These are phyloP conservation scores for Hericium erinaceus DNA, from an alignment of 768 basidiomycete genomes.

Conservation along the genomic window DNA sequence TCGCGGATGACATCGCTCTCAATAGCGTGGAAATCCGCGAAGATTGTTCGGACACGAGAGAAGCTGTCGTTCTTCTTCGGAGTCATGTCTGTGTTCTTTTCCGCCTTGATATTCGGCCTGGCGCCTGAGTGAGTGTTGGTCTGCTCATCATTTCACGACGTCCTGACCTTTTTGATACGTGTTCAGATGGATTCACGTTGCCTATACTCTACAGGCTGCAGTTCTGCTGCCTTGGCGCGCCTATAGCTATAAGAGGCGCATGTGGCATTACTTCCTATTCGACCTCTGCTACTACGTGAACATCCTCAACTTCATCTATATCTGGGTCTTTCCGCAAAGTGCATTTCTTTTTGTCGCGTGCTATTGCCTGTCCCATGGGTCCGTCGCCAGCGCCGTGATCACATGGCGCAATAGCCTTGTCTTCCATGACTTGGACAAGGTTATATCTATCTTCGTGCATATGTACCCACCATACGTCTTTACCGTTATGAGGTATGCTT, in stretches of 20 bases:
- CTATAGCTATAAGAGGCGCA: slow-evolving; percentile 85
- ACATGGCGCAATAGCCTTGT: slow-evolving; percentile 99
- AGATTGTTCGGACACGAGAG: slow-evolving; percentile 73
- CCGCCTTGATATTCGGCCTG: slow-evolving; percentile 82
- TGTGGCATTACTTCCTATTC: slow-evolving; percentile 92
- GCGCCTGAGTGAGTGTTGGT: slow-evolving; percentile 62
- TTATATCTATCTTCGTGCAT: slow-evolving; percentile 91
- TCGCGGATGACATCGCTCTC: slow-evolving; percentile 69
- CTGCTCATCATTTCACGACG: background rate
- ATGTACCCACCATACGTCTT: slow-evolving; percentile 89
- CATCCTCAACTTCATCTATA: slow-evolving; percentile 82
- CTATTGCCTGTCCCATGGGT: slow-evolving; percentile 87
- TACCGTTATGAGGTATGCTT: slow-evolving; percentile 73
- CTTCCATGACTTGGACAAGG: slow-evolving; percentile 95
- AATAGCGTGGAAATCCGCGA: slow-evolving; percentile 87
- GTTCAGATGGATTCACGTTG: slow-evolving; percentile 75
- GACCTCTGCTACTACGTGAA: slow-evolving; percentile 92
- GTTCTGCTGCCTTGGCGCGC: slow-evolving; percentile 77
- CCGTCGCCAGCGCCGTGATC: slow-evolving; percentile 88
- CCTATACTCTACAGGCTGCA: slow-evolving; percentile 70
- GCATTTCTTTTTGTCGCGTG: slow-evolving; percentile 81
- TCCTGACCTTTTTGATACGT: slow-evolving; percentile 6
- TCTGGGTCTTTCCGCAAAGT: slow-evolving; percentile 82
- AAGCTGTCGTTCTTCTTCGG: slow-evolving; percentile 90
- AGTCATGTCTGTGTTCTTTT: slow-evolving; percentile 80